Conservation (phyloP, 495 filamentous ascomycete species). For the Penicillium argentinense region DNA sequence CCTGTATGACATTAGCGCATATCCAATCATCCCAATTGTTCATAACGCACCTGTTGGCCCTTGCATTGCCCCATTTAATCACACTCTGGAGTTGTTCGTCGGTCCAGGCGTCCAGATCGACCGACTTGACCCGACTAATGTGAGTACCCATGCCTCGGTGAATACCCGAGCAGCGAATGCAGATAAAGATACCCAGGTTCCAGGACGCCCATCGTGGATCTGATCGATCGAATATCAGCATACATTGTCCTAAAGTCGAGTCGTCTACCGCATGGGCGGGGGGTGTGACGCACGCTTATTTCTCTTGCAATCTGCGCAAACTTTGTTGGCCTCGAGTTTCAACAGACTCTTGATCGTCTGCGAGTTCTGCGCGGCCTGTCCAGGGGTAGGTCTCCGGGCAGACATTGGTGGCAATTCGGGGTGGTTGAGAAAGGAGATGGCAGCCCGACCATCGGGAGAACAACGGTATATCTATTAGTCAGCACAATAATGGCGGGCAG, state of each 20-base stretch:
- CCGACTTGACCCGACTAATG: conserved; percentile 96
- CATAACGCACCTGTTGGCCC: conserved; percentile 79
- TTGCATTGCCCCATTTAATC: conserved; percentile 88
- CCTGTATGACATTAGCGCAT: conserved; percentile 37
- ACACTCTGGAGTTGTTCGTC: conserved; percentile 95
- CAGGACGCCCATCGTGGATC: conserved; percentile 98
- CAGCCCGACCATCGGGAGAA: too few species aligned
- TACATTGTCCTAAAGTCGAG: background rate
- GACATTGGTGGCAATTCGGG: conserved; percentile 63
- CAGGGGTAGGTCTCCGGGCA: conserved; percentile 72
- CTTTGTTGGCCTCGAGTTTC: conserved; percentile 92
- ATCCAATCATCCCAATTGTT: conserved; percentile 7
- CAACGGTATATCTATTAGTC: conserved; percentile 14
- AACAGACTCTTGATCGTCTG: conserved; percentile 86
- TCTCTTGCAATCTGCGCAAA: conserved; percentile 96
- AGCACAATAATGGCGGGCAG: too few species aligned
- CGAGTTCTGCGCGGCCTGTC: conserved; percentile 86
- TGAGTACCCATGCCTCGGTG: conserved; percentile 98
- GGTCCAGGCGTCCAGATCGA: conserved; percentile 96
- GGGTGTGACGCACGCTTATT: conserved; percentile 77
- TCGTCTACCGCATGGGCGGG: conserved; percentile 8
- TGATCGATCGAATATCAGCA: conserved; percentile 31
- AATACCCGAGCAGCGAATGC: conserved; percentile 97
- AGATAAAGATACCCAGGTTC: conserved; percentile 95
- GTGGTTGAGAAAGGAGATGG: conserved; percentile 14